Percentiles rank a stretch among this genome's conserved stretches.
Evolutionary conservation across 371 early-diverging fungal genomes (phyloP).

Genomic region (Spiromyces aspiralis): DNA sequence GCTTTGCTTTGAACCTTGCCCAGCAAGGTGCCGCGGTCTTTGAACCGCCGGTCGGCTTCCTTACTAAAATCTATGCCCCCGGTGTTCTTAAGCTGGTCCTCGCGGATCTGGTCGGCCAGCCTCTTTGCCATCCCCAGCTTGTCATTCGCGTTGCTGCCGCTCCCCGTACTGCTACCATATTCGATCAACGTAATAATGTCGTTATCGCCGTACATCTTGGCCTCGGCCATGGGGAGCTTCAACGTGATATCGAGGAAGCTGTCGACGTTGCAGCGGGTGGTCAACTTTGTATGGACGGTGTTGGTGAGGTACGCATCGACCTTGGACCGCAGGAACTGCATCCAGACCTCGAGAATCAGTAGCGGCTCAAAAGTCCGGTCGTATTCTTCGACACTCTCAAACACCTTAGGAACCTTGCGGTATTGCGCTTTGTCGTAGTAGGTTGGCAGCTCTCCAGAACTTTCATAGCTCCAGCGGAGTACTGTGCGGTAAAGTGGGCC

Average conservation of each 20-base stretch:
- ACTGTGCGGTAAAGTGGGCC: background rate
- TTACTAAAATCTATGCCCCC: conserved; percentile 13
- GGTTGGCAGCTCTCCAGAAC: background rate
- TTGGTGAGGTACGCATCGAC: conserved; percentile 36
- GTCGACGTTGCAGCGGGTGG: conserved; percentile 45
- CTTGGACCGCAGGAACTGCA: conserved; percentile 50
- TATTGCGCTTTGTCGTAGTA: background rate
- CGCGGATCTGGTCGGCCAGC: conserved; percentile 6
- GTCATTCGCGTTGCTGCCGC: no score
- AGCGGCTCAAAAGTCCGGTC: conserved; percentile 57
- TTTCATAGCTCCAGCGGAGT: background rate
- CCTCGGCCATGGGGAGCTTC: conserved; percentile 19
- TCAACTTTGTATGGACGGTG: conserved; percentile 28
- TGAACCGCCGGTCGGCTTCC: conserved; percentile 3
- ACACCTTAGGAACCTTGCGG: conserved; percentile 35
- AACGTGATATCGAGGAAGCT: conserved; percentile 57
- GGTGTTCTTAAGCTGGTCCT: conserved; percentile 1
- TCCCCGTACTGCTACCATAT: no score
- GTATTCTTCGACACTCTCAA: conserved; percentile 44
- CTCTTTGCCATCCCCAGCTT: background rate
- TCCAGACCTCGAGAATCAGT: conserved; percentile 70
- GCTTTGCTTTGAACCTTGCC: conserved; percentile 39
- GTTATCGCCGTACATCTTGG: conserved; percentile 21
- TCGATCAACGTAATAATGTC: conserved; percentile 28
- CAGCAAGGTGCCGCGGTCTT: conserved; percentile 28